These are phyloP conservation scores for Cruciata laevipes DNA, from an alignment of 257 asterid genomes.

Conservation along the genomic window DNA sequence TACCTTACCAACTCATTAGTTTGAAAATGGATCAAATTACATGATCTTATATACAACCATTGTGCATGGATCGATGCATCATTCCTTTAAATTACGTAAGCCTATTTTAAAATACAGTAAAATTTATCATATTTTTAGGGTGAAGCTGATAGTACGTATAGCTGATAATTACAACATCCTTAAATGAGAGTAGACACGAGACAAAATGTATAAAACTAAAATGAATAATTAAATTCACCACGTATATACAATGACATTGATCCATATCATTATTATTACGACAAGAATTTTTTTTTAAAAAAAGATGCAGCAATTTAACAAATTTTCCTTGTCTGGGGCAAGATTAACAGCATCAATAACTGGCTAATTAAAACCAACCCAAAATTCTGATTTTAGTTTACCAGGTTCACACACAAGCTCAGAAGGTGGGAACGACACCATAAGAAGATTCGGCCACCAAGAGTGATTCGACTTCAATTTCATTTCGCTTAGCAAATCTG, in stretches of 20 bases:
- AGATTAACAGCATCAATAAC: neutral
- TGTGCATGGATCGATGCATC: too few relatives aligned
- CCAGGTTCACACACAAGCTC: neutral
- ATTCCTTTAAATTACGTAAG: too few relatives aligned
- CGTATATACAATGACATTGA: conserved; percentile 7
- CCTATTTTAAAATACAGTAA: too few relatives aligned
- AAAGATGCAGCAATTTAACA: neutral
- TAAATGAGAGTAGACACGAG: too few relatives aligned
- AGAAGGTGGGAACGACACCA: conserved; percentile 55
- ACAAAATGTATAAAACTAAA: neutral
- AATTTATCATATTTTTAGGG: too few relatives aligned
- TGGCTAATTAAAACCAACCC: conserved; percentile 5
- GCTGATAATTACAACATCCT: too few relatives aligned
- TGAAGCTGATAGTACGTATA: too few relatives aligned
- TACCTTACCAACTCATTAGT: too few relatives aligned
- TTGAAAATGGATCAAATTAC: too few relatives aligned
- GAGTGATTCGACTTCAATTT: conserved; percentile 44
- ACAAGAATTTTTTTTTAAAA: too few relatives aligned
- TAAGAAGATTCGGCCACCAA: conserved; percentile 32
- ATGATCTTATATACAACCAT: too few relatives aligned
- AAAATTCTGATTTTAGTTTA: conserved; percentile 8
- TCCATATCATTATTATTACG: neutral
- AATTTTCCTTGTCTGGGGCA: neutral
- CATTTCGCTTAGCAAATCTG: conserved; percentile 64
- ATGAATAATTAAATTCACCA: neutral